These are phyloP conservation scores for Shiraia sp. DNA, from an alignment of 2,329 filamentous ascomycete genomes.

Conservation along the genomic window DNA sequence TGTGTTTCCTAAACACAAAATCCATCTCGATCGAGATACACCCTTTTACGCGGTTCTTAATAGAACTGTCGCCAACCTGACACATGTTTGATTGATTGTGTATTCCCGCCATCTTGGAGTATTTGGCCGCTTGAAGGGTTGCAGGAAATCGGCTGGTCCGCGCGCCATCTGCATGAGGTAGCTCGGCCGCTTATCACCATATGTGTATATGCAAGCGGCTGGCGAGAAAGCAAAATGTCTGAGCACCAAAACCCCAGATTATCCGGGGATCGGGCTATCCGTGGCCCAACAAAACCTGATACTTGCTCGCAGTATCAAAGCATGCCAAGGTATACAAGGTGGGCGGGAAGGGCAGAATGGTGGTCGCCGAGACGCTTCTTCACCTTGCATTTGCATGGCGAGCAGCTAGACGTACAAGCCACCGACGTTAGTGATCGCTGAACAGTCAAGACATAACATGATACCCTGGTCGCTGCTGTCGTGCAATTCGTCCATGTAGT, in stretches of 20 bases:
- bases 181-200: too few species aligned
- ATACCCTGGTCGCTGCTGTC: not conserved
- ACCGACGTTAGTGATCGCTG: constrained; percentile 4
- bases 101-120: too few species aligned
- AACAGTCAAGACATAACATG: not conserved
- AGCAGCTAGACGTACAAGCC: not conserved
- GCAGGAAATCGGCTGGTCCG: too few species aligned
- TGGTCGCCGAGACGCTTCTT: constrained; percentile 1
- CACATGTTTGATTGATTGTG: too few species aligned
- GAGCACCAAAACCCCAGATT: not conserved
- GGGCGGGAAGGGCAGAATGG: not conserved
- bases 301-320: not conserved
- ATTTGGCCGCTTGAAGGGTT: too few species aligned
- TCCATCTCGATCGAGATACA: too few species aligned
- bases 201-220: too few species aligned
- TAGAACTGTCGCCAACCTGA: too few species aligned
- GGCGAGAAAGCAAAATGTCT: too few species aligned
- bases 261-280: not conserved
- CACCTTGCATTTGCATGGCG: constrained; percentile 2
- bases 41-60: too few species aligned
- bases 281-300: not conserved
- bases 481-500: constrained; percentile 4
- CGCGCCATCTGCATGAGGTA: too few species aligned
- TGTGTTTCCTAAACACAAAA: too few species aligned
- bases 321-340: not conserved